phyloP scores from a whole-genome alignment of 164 flowering plant genomes.

The Vitis vinifera region ASM3070453v1 NC_081814.1:5682501-5683000 shows the following conservation, averaged over 20 bases:
- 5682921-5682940: conserved; percentile 19
- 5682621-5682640: conserved; percentile 26
- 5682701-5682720: conserved; percentile 30
- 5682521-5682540: conserved; percentile 25
- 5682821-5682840: conserved; percentile 9
- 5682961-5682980: too few relatives aligned
- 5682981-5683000: too few relatives aligned
- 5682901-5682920: conserved; percentile 2
- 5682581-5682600: conserved; percentile 30
- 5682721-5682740: background rate
- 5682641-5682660: conserved; percentile 2
- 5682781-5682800: conserved; percentile 13
- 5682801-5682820: background rate
- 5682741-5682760: background rate
- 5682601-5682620: conserved; percentile 32
- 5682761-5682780: background rate
- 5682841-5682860: conserved; percentile 1
- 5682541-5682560: conserved; percentile 62
- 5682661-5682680: conserved; percentile 48
- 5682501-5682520: conserved; percentile 44
- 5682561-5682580: conserved; percentile 26
- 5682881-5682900: conserved; percentile 8
- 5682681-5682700: conserved; percentile 49
- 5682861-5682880: background rate
- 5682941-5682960: too few relatives aligned